These are phyloP conservation scores for Aureobasidium pullulans DNA, from an alignment of 2,329 filamentous ascomycete genomes.

Conservation along the genomic window DNA sequence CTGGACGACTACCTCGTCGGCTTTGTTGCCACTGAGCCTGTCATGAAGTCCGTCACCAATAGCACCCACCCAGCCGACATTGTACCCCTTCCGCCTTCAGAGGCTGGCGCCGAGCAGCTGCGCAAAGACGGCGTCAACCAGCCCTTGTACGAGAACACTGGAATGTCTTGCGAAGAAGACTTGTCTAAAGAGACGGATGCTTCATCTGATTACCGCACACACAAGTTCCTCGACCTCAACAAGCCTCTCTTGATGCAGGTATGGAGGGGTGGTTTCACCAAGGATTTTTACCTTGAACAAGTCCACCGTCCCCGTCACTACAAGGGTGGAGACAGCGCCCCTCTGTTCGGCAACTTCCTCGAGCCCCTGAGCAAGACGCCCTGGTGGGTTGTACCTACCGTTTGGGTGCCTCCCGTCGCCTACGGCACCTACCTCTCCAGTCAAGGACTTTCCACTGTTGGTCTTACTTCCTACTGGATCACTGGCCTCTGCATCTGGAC, in stretches of 20 bases:
- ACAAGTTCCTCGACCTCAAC: conserved; percentile 90
- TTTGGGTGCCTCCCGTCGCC: conserved; percentile 76
- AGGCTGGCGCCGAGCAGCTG: conserved; percentile 42
- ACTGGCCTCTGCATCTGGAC: conserved; percentile 77
- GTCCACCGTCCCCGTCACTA: conserved; percentile 95
- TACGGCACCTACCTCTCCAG: conserved; percentile 65
- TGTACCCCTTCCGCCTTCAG: conserved; percentile 45
- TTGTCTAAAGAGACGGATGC: conserved; percentile 78
- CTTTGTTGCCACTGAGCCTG: conserved; percentile 60
- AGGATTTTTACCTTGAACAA: conserved; percentile 95
- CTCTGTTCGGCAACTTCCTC: conserved; percentile 95
- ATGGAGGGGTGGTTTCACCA: conserved; percentile 79
- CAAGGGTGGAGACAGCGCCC: conserved; percentile 84
- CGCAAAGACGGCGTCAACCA: conserved; percentile 35
- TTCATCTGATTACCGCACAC: conserved; percentile 67
- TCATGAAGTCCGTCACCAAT: conserved; percentile 43
- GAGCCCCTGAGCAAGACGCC: conserved; percentile 93
- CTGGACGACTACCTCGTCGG: conserved; percentile 81
- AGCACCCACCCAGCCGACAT: conserved; percentile 43
- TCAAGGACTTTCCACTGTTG: conserved; percentile 47
- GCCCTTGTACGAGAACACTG: conserved; percentile 56
- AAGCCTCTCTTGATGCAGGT: conserved; percentile 80
- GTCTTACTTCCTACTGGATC: conserved; percentile 54
- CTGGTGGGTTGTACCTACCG: conserved; percentile 79
- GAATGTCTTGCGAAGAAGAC: conserved; percentile 84